phyloP scores from a whole-genome alignment of 345 rosid species.

The Ailanthus altissimus region DNA sequence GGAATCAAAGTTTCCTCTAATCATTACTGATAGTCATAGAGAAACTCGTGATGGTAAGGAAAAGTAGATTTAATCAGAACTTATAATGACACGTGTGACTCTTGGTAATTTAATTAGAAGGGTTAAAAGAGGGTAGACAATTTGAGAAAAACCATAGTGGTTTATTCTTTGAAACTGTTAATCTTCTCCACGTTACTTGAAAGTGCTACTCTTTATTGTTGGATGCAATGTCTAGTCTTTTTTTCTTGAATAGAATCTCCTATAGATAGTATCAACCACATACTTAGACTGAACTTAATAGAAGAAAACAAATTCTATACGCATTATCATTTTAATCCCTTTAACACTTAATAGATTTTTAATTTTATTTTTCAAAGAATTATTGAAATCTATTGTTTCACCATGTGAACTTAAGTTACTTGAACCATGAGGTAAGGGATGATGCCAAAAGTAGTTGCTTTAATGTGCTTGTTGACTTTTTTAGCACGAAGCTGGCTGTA shows the following conservation, averaged over 20 bases:
- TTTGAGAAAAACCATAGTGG: too few relatives aligned
- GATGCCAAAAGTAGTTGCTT: slow-evolving; percentile 22
- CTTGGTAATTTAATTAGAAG: too few relatives aligned
- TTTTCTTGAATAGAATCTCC: neutral
- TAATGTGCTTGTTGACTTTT: slow-evolving; percentile 29
- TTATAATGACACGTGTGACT: too few relatives aligned
- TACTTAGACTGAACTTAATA: too few relatives aligned
- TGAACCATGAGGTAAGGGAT: slow-evolving; percentile 10
- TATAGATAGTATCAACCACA: too few relatives aligned
- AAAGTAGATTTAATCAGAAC: too few relatives aligned
- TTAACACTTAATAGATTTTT: neutral
- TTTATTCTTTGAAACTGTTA: neutral
- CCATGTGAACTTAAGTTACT: neutral
- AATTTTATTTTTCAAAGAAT: neutral
- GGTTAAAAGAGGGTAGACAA: too few relatives aligned
- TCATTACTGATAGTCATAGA: too few relatives aligned
- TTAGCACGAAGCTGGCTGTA: slow-evolving; percentile 82
- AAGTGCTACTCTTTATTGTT: neutral
- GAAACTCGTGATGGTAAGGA: too few relatives aligned
- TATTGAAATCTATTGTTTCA: too few relatives aligned
- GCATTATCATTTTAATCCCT: neutral
- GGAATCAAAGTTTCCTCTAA: too few relatives aligned
- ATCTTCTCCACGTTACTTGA: neutral
- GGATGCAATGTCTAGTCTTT: neutral
- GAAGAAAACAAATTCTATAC: too few relatives aligned